These are phyloP conservation scores for Lepraria neglecta DNA, from an alignment of 495 filamentous ascomycete genomes.

Conservation along the genomic window DNA sequence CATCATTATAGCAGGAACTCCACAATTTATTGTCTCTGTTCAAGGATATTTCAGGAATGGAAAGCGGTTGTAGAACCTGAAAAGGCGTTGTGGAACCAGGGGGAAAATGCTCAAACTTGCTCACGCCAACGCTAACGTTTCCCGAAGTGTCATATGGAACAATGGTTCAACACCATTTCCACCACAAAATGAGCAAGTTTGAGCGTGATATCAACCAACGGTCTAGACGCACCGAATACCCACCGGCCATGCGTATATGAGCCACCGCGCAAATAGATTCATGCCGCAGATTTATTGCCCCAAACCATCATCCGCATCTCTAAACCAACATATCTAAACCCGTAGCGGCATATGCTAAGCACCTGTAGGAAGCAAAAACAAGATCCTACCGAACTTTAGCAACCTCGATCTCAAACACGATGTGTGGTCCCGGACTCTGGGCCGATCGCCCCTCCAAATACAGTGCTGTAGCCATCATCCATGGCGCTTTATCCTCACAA, in stretches of 20 bases:
- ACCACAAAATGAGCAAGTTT: not conserved
- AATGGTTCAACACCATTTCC: not conserved
- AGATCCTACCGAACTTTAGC: not conserved
- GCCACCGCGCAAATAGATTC: not conserved
- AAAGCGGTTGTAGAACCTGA: too few species aligned
- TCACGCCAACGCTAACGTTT: not conserved
- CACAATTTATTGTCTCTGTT: not conserved
- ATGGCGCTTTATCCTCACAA: not conserved
- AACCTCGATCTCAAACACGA: not conserved
- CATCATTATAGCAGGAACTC: not conserved
- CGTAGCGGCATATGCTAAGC: too few species aligned
- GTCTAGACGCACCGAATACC: not conserved
- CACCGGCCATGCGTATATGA: not conserved
- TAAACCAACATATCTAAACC: too few species aligned
- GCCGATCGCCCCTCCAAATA: not conserved
- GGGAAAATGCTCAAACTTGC: slow-evolving; percentile 6
- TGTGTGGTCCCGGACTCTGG: not conserved
- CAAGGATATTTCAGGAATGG: not conserved
- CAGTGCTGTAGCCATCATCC: not conserved
- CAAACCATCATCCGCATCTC: too few species aligned
- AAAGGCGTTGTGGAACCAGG: too few species aligned
- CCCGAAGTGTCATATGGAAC: too few species aligned
- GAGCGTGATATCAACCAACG: not conserved
- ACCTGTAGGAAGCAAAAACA: too few species aligned
- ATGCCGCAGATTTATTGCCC: not conserved